Evolutionary conservation across 371 early-diverging fungal genomes (phyloP).

Genomic region (Phascolomyces articulosus): DNA sequence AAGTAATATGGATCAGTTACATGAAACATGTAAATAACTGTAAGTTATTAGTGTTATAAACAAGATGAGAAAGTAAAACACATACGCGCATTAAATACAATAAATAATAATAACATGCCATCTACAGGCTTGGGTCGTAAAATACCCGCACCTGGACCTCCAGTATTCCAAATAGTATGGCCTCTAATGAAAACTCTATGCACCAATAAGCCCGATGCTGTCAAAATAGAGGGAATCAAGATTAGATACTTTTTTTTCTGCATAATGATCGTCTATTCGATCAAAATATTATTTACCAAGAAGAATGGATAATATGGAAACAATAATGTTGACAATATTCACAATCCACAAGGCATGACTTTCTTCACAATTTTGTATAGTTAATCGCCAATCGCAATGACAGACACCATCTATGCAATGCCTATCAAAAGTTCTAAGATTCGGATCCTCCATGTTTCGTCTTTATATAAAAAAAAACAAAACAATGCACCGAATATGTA

Average conservation of each 20-base stretch:
- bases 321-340: slow-evolving; percentile 25
- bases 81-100: slow-evolving; percentile 23
- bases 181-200: slow-evolving; percentile 16
- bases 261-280: too few relatives aligned
- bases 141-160: slow-evolving; percentile 3
- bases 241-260: too few relatives aligned
- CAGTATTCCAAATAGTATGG: slow-evolving; percentile 12
- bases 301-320: slow-evolving; percentile 21
- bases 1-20: too few relatives aligned
- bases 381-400: slow-evolving; percentile 36
- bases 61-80: too few relatives aligned
- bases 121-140: slow-evolving; percentile 28
- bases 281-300: slow-evolving; percentile 14
- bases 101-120: slow-evolving; percentile 19
- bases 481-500: too few relatives aligned
- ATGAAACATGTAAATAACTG: too few relatives aligned
- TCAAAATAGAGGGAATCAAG: too few relatives aligned
- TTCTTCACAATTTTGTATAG: slow-evolving; percentile 24
- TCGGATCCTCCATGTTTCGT: not conserved
- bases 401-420: slow-evolving; percentile 21
- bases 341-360: slow-evolving; percentile 19
- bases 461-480: too few relatives aligned
- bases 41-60: too few relatives aligned
- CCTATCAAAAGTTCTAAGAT: not conserved
- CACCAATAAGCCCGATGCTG: slow-evolving; percentile 2